A percentile compares a stretch with the other conserved stretches of the same genome.
These are phyloP conservation scores for Eucalyptus globulus DNA, from an alignment of 345 rosid species.

Conservation along the genomic window DNA sequence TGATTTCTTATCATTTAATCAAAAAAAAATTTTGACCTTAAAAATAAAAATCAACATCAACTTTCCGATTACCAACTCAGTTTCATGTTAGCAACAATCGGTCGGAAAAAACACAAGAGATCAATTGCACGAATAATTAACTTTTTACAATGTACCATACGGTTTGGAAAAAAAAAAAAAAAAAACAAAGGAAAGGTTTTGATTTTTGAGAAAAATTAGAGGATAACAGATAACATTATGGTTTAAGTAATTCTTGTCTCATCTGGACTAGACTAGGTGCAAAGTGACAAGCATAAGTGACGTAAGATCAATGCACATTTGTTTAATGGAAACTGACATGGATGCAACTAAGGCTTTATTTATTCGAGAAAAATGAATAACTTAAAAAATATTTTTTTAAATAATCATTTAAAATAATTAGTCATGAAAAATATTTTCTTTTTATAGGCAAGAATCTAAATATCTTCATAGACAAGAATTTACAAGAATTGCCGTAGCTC, in stretches of 20 bases:
- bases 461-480: too few species aligned
- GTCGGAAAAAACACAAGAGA: background rate
- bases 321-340: background rate
- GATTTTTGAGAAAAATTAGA: background rate
- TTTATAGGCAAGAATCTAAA: background rate
- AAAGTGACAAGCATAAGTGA: background rate
- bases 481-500: too few species aligned
- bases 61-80: background rate
- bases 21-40: background rate
- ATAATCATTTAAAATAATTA: too few species aligned
- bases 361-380: too few species aligned
- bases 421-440: background rate
- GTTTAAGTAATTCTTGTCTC: background rate
- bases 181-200: background rate
- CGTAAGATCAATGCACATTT: background rate
- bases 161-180: background rate
- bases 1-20: background rate
- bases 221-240: background rate
- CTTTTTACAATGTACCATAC: background rate
- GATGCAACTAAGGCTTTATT: too few species aligned
- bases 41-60: background rate
- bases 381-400: rapidly evolving
- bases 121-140: background rate
- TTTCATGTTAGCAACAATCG: background rate
- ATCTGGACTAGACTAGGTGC: background rate